Percentiles rank a stretch among this genome's conserved stretches.
These are phyloP conservation scores for Fusarium proliferatum DNA, from an alignment of 2,329 filamentous ascomycete genomes.

Conservation along the genomic window DNA sequence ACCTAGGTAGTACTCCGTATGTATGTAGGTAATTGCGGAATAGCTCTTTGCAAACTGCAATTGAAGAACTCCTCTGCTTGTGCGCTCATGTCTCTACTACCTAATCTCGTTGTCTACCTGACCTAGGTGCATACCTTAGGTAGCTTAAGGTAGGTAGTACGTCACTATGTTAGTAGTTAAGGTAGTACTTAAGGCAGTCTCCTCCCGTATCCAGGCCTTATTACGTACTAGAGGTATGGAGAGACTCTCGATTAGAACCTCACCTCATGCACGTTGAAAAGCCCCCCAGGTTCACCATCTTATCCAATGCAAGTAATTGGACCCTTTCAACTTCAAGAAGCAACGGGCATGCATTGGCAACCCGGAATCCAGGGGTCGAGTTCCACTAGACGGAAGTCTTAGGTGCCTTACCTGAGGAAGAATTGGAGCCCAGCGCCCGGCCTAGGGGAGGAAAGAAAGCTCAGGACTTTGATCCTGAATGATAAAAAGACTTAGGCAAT, in stretches of 20 bases:
- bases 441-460: background rate
- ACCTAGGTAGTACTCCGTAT: too few species aligned
- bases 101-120: background rate
- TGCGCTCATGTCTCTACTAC: background rate
- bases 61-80: conserved; percentile 4
- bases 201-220: background rate
- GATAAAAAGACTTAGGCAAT: background rate
- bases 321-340: conserved; percentile 1
- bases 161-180: too few species aligned
- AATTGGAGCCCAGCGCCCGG: conserved; percentile 11
- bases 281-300: background rate
- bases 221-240: background rate
- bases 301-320: conserved; percentile 26
- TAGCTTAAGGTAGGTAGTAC: too few species aligned
- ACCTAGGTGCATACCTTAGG: background rate
- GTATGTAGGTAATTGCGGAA: background rate
- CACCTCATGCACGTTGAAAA: conserved; percentile 20
- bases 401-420: conserved; percentile 35
- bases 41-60: background rate
- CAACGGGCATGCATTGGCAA: conserved; percentile 9
- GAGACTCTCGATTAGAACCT: background rate
- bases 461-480: background rate
- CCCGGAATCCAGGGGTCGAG: conserved; percentile 20
- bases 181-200: background rate
- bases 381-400: conserved; percentile 23